Evolutionary conservation across 345 rosid species (phyloP), one percentile per base, ranked within the genome.

Genomic region (Murraya paniculata): DNA sequence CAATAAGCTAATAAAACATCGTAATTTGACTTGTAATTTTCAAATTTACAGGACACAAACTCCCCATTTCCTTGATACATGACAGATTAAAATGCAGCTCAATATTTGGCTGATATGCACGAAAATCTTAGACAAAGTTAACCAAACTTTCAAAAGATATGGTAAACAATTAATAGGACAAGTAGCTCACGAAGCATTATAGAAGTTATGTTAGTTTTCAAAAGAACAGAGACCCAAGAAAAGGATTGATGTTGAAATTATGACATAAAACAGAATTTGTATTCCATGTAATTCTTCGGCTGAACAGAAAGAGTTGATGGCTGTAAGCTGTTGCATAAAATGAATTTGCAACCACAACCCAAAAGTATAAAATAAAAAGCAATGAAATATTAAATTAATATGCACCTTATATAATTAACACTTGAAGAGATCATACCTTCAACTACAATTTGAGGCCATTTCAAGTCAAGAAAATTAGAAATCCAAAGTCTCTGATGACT

Each of bases 51-150:
- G n/a, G n/a, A n/a, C n/a, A n/a, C n/a, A n/a, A n/a, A n/a, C n/a
- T 87, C 97, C 92, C 99, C 94, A n/a, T n/a, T n/a, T n/a, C n/a
- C n/a, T n/a, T n/a, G 88, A 65, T 45, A 64, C 33, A 77, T 28
- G 72, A 65, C 25, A 79, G 57, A 79, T 19, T 69, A 55, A 60
- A 53, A 76, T 14, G 41, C 30, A 67, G 21, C 30, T 10, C 28
- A n/a, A 78, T 24, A 41, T 39, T 30, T 28, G 35, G 80, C 28
- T 13, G 33, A 56, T 38, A 78, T 45, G 27, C 75, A 28, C 27
- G 61, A 48, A 62, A 50, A 56, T 8, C 50, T 55, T 16, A 55
- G 6, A 75, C 35, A 64, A 9, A 9, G 25, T 68, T 33, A 68
- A 75, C 28, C 35, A 25, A 73, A 7, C 21, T 24, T 68, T n/a